Percentiles rank a stretch among this genome's conserved stretches.
Conservation (phyloP, 495 filamentous ascomycete species). For the Annulohypoxylon moriforme region DNA sequence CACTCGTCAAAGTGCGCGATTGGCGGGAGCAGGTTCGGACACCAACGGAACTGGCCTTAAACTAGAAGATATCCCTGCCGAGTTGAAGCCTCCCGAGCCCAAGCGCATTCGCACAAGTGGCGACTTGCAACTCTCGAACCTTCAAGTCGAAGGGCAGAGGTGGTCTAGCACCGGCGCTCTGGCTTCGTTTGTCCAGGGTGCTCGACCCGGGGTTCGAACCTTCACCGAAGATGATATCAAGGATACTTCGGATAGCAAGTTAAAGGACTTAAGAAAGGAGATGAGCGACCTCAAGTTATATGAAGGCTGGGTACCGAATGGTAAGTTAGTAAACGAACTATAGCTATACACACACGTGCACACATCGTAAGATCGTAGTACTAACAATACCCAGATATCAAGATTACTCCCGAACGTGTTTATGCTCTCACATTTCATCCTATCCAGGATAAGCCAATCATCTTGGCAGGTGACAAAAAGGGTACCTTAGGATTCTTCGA, state of each 20-base stretch:
- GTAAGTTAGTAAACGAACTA: conserved; percentile 55
- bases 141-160: conserved; percentile 81
- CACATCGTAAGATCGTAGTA: conserved; percentile 7
- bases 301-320: conserved; percentile 80
- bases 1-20: conserved; percentile 64
- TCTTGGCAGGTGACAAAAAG: conserved; percentile 97
- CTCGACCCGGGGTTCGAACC: conserved; percentile 81
- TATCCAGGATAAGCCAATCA: conserved; percentile 80
- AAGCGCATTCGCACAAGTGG: conserved; percentile 52
- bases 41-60: conserved; percentile 30
- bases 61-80: conserved; percentile 43
- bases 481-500: conserved; percentile 95
- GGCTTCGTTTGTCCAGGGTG: conserved; percentile 66
- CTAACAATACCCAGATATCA: conserved; percentile 73
- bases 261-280: conserved; percentile 80
- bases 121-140: conserved; percentile 78
- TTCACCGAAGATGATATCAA: conserved; percentile 84
- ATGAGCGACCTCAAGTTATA: conserved; percentile 86
- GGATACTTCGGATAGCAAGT: conserved; percentile 78
- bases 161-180: conserved; percentile 53
- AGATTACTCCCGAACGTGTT: conserved; percentile 89
- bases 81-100: conserved; percentile 54
- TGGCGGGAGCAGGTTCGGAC: conserved; percentile 60
- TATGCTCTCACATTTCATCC: conserved; percentile 93
- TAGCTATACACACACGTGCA: neutral